phyloP scores from a whole-genome alignment of 179 eudicot genomes.

The Drosera spatulata region DNA sequence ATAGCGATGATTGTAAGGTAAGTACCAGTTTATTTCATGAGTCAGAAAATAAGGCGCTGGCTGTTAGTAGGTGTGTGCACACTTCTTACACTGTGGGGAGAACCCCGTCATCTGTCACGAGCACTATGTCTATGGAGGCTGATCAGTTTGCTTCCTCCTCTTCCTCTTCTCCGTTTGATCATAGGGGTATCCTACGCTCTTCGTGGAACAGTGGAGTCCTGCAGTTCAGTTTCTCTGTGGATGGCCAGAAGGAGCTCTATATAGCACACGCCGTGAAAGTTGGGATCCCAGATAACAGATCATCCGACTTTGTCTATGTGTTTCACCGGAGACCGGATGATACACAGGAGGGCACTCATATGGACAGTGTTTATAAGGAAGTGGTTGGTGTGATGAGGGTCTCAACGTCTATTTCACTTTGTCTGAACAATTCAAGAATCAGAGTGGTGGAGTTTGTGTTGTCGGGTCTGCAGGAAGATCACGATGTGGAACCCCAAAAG shows the following conservation, averaged over 20 bases:
- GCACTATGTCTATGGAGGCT: conserved; percentile 23
- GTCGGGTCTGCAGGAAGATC: conserved; percentile 32
- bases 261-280: conserved; percentile 34
- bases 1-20: conserved; percentile 15
- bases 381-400: conserved; percentile 74
- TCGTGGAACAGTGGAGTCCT: conserved; percentile 64
- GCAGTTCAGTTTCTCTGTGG: conserved; percentile 56
- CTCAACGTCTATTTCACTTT: conserved; percentile 42
- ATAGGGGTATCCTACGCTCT: conserved; percentile 64
- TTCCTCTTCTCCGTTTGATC: conserved; percentile 17
- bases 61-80: conserved; percentile 12
- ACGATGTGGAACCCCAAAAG: conserved; percentile 20
- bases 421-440: conserved; percentile 33
- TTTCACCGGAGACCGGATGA: conserved; percentile 30
- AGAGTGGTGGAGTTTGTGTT: conserved; percentile 69
- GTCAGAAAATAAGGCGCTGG: conserved; percentile 18
- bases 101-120: conserved; percentile 31
- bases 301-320: conserved; percentile 41
- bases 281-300: conserved; percentile 23
- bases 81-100: conserved; percentile 24
- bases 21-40: conserved; percentile 17
- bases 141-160: conserved; percentile 34
- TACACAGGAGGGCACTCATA: conserved; percentile 18
- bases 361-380: conserved; percentile 23
- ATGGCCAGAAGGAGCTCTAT: conserved; percentile 57